A percentile compares a stretch with the other conserved stretches of the same genome.
Evolutionary conservation across 139 green algal genomes (phyloP).

Genomic region (Zygnema circumcarinatum): DNA sequence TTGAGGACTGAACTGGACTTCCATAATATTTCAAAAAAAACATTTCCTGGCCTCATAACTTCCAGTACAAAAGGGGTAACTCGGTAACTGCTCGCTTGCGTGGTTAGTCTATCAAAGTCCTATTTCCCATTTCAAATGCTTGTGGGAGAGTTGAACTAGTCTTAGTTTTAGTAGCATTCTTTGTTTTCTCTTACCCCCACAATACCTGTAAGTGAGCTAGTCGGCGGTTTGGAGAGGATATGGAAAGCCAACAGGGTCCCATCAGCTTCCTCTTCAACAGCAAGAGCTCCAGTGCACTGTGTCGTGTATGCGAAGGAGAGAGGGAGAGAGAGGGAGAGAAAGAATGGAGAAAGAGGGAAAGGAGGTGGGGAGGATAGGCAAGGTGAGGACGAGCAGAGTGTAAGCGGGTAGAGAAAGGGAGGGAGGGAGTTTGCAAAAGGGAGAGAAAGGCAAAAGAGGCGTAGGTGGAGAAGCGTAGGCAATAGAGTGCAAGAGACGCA

Average conservation of each 20-base stretch:
- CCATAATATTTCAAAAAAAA: background rate
- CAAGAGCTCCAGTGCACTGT: slow-evolving; percentile 82
- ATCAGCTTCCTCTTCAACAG: slow-evolving; percentile 91
- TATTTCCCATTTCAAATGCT: background rate
- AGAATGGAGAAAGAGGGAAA: background rate
- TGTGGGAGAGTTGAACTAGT: background rate
- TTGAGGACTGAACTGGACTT: background rate
- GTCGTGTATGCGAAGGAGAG: background rate
- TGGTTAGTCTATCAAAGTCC: background rate
- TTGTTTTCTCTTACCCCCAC: too few relatives aligned
- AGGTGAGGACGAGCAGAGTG: background rate
- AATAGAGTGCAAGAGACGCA: too few relatives aligned
- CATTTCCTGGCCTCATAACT: background rate
- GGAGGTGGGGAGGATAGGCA: background rate
- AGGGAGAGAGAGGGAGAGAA: background rate
- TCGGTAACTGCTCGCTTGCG: background rate
- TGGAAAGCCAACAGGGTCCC: slow-evolving; percentile 86
- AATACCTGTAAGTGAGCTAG: background rate
- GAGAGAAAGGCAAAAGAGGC: too few relatives aligned
- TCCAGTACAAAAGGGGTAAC: too few relatives aligned
- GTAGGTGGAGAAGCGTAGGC: too few relatives aligned
- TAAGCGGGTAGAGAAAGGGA: too few relatives aligned
- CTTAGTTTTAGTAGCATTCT: too few relatives aligned
- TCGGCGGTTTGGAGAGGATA: slow-evolving; percentile 63
- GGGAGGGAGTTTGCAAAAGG: too few relatives aligned